Percentiles rank a stretch among this genome's conserved stretches.
These are phyloP conservation scores for Stephania cephalantha DNA, from an alignment of 164 flowering plant genomes.

Conservation along the genomic window DNA sequence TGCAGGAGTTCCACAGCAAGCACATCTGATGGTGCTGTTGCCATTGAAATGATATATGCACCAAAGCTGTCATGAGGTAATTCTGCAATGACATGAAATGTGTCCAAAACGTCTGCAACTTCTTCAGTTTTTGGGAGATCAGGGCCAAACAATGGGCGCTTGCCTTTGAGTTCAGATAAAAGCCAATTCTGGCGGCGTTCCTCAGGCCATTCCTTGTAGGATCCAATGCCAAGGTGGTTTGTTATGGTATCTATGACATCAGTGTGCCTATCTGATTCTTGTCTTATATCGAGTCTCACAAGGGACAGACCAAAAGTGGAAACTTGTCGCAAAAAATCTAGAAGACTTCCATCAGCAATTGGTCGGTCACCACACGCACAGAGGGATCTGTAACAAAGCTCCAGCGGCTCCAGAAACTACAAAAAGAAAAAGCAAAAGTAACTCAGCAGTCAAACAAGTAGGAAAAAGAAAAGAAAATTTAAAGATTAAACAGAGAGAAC, in stretches of 20 bases:
- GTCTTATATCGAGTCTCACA: conserved; percentile 92
- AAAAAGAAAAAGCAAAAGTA: background rate
- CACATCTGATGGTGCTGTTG: conserved; percentile 96
- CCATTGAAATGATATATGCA: conserved; percentile 98
- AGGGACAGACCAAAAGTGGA: conserved; percentile 93
- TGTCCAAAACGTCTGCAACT: conserved; percentile 88
- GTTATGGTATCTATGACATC: conserved; percentile 98
- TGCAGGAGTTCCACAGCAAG: conserved; percentile 96
- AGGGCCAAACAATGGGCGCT: conserved; percentile 92
- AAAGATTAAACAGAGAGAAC: background rate
- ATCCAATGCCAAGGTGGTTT: conserved; percentile 81
- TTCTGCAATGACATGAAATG: conserved; percentile 82
- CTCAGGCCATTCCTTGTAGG: conserved; percentile 93
- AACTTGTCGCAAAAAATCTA: conserved; percentile 94
- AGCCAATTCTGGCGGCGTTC: conserved; percentile 88
- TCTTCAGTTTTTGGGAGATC: conserved; percentile 96
- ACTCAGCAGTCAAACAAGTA: background rate
- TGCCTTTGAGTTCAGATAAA: conserved; percentile 86
- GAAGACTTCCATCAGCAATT: conserved; percentile 97
- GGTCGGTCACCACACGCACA: conserved; percentile 85
- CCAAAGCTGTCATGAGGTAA: conserved; percentile 91
- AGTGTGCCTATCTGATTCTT: conserved; percentile 97
- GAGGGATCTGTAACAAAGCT: conserved; percentile 90
- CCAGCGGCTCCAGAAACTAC: conserved; percentile 79
- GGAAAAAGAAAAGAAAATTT: background rate